A percentile compares a stretch with the other conserved stretches of the same genome.
Conservation (phyloP, 2,329 filamentous ascomycete species). For the Ramichloridium luteum region DNA sequence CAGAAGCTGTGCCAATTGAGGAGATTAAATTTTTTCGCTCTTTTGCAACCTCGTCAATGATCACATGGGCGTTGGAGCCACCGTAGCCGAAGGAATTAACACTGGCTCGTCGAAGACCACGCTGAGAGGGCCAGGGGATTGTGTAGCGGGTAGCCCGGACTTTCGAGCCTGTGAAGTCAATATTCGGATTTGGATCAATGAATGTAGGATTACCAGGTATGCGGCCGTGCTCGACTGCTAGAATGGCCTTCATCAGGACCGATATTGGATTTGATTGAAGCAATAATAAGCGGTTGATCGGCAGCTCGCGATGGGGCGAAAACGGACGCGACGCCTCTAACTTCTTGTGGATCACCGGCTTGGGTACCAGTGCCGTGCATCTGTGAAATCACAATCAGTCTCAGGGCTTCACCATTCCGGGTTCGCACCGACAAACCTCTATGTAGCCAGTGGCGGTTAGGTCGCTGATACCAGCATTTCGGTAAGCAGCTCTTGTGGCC, state of each 20-base stretch:
- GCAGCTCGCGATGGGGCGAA: conserved; percentile 2
- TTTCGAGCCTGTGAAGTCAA: conserved; percentile 15
- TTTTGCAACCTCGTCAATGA: conserved; percentile 7
- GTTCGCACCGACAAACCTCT: too few species aligned
- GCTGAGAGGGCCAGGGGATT: conserved; percentile 19
- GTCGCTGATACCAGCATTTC: conserved; percentile 1
- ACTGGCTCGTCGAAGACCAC: conserved; percentile 2
- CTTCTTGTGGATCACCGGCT: conserved; percentile 4
- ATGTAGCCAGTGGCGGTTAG: too few species aligned
- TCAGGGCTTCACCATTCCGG: too few species aligned
- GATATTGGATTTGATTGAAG: conserved; percentile 10
- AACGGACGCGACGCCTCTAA: not conserved
- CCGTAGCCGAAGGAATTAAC: conserved; percentile 18
- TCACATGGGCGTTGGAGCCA: conserved; percentile 16
- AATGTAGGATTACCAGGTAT: conserved; percentile 18
- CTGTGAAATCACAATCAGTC: too few species aligned
- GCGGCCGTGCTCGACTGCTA: conserved; percentile 14
- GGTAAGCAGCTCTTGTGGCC: not conserved
- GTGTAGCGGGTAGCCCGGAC: conserved; percentile 8
- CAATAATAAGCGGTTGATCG: conserved; percentile 5
- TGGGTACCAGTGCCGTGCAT: conserved; percentile 7
- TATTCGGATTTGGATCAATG: conserved; percentile 13
- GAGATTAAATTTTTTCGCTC: not conserved
- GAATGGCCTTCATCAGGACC: conserved; percentile 12
- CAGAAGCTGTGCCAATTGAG: not conserved